Percentiles rank a stretch among this genome's conserved stretches.
These are phyloP conservation scores for Auricularia cornea DNA, from an alignment of 768 basidiomycete species.

Conservation along the genomic window DNA sequence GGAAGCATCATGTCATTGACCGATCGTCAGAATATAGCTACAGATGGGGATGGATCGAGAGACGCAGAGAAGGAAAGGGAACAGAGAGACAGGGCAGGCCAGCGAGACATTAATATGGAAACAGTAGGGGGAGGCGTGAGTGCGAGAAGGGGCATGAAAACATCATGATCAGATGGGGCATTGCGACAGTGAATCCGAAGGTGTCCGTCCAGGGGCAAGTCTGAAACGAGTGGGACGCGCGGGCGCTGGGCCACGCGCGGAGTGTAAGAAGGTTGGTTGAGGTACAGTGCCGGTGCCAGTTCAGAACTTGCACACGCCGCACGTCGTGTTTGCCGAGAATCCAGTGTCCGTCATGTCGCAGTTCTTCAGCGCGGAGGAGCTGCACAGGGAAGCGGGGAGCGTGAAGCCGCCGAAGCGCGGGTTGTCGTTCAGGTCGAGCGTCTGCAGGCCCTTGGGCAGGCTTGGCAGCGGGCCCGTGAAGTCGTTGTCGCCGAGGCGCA, in stretches of 20 bases:
- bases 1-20: not conserved
- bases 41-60: not conserved
- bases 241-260: not conserved
- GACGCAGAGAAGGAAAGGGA: not conserved
- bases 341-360: slow-evolving; percentile 12
- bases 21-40: not conserved
- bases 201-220: not conserved
- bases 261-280: not conserved
- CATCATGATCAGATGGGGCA: too few species aligned
- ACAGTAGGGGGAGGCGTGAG: not conserved
- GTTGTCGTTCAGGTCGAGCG: slow-evolving; percentile 30
- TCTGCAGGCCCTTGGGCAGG: slow-evolving; percentile 29
- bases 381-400: slow-evolving; percentile 21
- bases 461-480: slow-evolving; percentile 27
- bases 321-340: not conserved
- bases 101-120: too few species aligned
- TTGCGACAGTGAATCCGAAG: not conserved
- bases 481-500: slow-evolving; percentile 33
- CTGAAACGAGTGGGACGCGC: too few species aligned
- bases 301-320: slow-evolving; percentile 3
- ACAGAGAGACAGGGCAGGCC: not conserved
- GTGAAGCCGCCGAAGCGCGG: slow-evolving; percentile 25
- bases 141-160: not conserved
- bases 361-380: slow-evolving; percentile 16
- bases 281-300: not conserved